Evolutionary conservation across 441 rosid genomes (phyloP).

Genomic region (Gossypium schwendimanii): DNA sequence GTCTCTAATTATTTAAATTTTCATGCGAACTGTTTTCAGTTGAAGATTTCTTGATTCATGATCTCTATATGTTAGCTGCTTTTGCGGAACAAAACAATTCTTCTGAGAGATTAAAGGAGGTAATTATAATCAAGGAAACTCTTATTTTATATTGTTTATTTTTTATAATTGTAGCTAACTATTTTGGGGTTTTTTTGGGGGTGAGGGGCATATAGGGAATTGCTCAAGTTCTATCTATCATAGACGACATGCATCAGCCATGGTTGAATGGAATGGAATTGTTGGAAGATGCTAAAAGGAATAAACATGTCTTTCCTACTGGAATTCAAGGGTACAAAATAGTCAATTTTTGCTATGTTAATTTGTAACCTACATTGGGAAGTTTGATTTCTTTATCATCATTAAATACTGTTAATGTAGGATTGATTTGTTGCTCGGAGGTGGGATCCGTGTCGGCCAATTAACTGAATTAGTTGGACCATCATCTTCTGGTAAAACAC

Average conservation of each 20-base stretch:
- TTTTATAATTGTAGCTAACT: neutral
- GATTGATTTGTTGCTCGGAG: constrained; percentile 60
- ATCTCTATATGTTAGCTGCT: constrained; percentile 31
- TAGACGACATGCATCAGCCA: constrained; percentile 41
- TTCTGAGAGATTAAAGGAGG: constrained; percentile 36
- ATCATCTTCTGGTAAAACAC: constrained; percentile 86
- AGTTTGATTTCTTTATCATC: constrained; percentile 10
- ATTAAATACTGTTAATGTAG: constrained; percentile 26
- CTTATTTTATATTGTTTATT: neutral
- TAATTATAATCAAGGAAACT: neutral
- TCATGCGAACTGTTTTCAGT: constrained; percentile 19
- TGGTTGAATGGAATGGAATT: constrained; percentile 52
- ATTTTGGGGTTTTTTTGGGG: neutral
- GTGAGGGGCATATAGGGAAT: constrained; percentile 30
- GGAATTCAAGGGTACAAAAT: constrained; percentile 52
- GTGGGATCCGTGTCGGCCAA: constrained; percentile 62
- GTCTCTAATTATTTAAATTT: neutral
- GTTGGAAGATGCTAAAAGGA: constrained; percentile 37
- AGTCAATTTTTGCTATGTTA: neutral
- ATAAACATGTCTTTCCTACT: constrained; percentile 42
- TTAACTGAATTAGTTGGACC: constrained; percentile 76
- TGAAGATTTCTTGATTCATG: constrained; percentile 49
- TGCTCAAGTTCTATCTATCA: constrained; percentile 35
- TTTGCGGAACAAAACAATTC: constrained; percentile 29
- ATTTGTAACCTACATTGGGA: neutral